These are phyloP conservation scores for Pseudogymnoascus sp. DNA, from an alignment of 2,329 filamentous ascomycete species.

Conservation along the genomic window DNA sequence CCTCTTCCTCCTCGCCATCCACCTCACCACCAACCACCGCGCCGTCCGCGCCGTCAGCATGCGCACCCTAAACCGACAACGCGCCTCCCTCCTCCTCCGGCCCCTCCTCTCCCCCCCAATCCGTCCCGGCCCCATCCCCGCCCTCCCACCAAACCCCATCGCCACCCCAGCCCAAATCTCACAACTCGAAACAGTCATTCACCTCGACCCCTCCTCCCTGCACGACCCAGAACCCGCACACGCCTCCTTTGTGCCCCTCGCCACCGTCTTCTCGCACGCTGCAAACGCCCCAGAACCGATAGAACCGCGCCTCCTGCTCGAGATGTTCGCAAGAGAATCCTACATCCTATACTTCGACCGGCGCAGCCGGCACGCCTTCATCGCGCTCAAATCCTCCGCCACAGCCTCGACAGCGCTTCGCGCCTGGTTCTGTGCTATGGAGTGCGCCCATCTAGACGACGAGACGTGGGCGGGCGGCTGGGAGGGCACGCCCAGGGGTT, in stretches of 20 bases:
- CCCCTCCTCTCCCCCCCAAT: conserved; percentile 35
- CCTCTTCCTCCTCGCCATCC: conserved; percentile 61
- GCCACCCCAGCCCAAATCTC: not conserved
- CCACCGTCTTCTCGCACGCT: not conserved
- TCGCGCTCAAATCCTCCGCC: not conserved
- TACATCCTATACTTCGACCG: conserved; percentile 19
- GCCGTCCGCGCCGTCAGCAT: conserved; percentile 80
- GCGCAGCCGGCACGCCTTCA: not conserved
- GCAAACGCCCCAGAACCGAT: conserved; percentile 32
- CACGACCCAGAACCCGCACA: not conserved
- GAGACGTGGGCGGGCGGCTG: not conserved
- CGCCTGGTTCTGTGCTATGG: conserved; percentile 54
- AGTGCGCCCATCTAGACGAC: conserved; percentile 31
- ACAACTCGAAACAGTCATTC: not conserved
- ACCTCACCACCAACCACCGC: conserved; percentile 77
- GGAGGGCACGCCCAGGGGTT: not conserved
- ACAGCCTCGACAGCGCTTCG: conserved; percentile 31
- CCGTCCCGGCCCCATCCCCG: not conserved
- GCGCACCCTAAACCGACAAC: conserved; percentile 75
- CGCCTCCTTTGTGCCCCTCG: not conserved
- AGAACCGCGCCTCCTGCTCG: conserved; percentile 39
- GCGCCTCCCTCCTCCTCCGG: conserved; percentile 69
- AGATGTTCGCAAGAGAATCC: conserved; percentile 44
- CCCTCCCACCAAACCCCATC: not conserved
- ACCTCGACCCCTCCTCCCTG: not conserved